Base-by-base conservation (phyloP, 139 green algal genomes). In the Chlamydomonas incerta region DNA sequence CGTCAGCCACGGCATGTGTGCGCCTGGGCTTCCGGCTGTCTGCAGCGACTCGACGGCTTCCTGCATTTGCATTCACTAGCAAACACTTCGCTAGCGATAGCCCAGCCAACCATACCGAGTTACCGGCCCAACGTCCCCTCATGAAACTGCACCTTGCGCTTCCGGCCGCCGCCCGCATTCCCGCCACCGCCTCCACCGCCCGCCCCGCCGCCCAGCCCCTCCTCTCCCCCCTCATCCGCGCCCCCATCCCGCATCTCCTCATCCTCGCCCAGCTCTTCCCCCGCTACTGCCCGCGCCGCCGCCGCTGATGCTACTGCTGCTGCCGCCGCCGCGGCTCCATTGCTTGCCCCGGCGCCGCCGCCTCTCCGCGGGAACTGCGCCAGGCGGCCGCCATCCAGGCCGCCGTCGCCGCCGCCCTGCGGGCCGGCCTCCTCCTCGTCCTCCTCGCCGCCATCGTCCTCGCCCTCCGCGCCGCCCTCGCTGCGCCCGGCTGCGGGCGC, bases 141-240 rank as follows among this genome's bases (percentile, higher is more conserved):
- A 6, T 72, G 35, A 41, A 83, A 83, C 35, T 60, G 35, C 35
- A 82, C 76, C 76, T 73, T 83, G 37, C 76, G 76, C 76, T 83
- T 72, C 60, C 76, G 63, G 1, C 76, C 76, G 62, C 24, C 62
- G 41, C 41, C 41, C 41, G 41, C 26, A 2, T 31, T 15, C 24
- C 24, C 62, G 34, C 24, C 11, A 23, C 26, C 18, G 62, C 3
- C 26, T 5, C 6, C 41, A 50, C 41, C 41, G 5, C 41, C 41
- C 8, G 41, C 8, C 62, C 17, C 62, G 17, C 28, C 11, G 3
- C 21, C 26, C 62, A 23, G 17, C 17, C 62, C 62, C 62, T 62
- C n/a, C n/a, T 37, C 17, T 8, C 13, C 65, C 20, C 17, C 13
- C 5, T 10, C 17, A 5, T 24, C n/a, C 70, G 47, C 72, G 41